These are phyloP conservation scores for Tagetes erecta DNA, from an alignment of 129 eudicot genomes.

Conservation along the genomic window DNA sequence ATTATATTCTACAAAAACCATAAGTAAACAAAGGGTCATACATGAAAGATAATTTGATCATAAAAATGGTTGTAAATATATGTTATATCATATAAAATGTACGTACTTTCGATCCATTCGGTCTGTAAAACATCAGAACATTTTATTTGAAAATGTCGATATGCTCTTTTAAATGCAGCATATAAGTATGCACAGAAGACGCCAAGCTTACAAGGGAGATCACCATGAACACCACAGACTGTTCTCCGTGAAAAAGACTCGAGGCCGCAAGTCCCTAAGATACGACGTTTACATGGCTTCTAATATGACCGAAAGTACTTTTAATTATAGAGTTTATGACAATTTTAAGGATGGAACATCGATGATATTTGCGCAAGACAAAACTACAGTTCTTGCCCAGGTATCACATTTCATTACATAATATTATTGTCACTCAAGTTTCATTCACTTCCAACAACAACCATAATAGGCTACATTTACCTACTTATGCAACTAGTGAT, in stretches of 20 bases:
- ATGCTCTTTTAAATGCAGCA: constrained; percentile 20
- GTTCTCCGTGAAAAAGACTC: constrained; percentile 37
- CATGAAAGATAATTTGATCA: too few species aligned
- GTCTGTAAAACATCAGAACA: too few species aligned
- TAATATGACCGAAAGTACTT: constrained; percentile 42
- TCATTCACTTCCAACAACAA: not conserved
- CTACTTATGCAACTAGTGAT: not conserved
- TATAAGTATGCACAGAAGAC: constrained; percentile 41
- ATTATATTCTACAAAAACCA: too few species aligned
- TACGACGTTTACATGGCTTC: constrained; percentile 39
- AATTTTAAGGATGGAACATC: constrained; percentile 38
- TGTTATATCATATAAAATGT: too few species aligned
- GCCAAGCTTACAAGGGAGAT: constrained; percentile 43
- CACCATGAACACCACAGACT: constrained; percentile 34
- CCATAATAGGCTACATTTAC: not conserved
- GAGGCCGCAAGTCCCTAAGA: constrained; percentile 34
- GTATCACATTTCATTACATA: not conserved
- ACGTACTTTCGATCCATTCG: too few species aligned
- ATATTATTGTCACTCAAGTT: not conserved
- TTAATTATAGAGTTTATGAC: constrained; percentile 43
- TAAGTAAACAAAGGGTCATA: too few species aligned
- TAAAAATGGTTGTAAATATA: too few species aligned
- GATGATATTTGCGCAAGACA: constrained; percentile 35
- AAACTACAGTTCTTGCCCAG: constrained; percentile 37
- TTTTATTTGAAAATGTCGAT: too few species aligned